Conservation (phyloP, 768 basidiomycete species). For the Mycena chlorophos region DNA sequence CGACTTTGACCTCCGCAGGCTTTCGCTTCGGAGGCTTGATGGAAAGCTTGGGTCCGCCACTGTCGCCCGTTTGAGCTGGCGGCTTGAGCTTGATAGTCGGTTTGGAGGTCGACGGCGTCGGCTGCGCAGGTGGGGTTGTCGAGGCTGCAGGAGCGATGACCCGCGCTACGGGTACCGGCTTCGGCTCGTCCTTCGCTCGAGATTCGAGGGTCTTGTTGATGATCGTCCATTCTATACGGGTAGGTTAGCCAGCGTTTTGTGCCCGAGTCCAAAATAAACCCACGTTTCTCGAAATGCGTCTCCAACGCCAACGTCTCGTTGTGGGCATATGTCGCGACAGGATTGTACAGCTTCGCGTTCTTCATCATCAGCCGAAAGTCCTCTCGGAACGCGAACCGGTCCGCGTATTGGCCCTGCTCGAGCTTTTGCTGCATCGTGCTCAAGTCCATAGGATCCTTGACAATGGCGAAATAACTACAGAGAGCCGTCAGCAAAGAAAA, state of each 20-base stretch:
- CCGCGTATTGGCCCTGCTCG: slow-evolving; percentile 81
- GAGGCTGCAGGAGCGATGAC: slow-evolving; percentile 39
- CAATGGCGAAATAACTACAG: slow-evolving; percentile 81
- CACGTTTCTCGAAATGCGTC: slow-evolving; percentile 83
- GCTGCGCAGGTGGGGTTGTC: slow-evolving; percentile 28
- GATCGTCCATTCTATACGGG: slow-evolving; percentile 73
- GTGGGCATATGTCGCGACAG: slow-evolving; percentile 66
- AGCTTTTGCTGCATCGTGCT: slow-evolving; percentile 86
- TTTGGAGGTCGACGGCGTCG: slow-evolving; percentile 42
- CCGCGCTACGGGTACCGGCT: slow-evolving; percentile 40
- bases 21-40: slow-evolving; percentile 33
- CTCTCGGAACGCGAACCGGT: slow-evolving; percentile 77
- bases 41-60: slow-evolving; percentile 28
- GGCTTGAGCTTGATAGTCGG: slow-evolving; percentile 75
- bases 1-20: slow-evolving; percentile 35
- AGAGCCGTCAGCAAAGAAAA: not conserved
- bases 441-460: slow-evolving; percentile 94
- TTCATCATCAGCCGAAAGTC: slow-evolving; percentile 87
- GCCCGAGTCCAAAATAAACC: slow-evolving; percentile 29
- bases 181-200: slow-evolving; percentile 47
- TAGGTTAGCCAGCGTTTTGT: not conserved
- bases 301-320: slow-evolving; percentile 77
- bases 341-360: slow-evolving; percentile 88
- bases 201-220: slow-evolving; percentile 82
- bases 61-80: slow-evolving; percentile 31